phyloP scores from a whole-genome alignment of 2,329 filamentous ascomycete species.

The Lasiodiplodia theobromae region DNA sequence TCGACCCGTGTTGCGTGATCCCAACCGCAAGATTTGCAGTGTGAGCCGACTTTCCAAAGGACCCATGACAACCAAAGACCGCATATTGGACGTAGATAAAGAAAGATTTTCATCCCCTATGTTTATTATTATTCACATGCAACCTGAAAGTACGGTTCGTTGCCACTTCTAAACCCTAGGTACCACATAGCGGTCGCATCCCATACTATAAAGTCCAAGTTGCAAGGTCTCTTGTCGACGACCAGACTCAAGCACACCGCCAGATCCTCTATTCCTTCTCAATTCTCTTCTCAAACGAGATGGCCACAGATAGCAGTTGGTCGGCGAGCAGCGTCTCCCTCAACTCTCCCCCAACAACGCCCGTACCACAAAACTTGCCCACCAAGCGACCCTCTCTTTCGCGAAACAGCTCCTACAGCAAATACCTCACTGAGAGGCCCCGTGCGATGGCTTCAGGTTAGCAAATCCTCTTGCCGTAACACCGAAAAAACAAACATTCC shows the following conservation, averaged over 20 bases:
- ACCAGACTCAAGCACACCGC: not conserved
- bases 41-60: not conserved
- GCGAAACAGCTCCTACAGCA: not conserved
- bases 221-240: not conserved
- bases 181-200: not conserved
- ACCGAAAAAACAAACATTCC: too few relatives aligned
- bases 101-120: not conserved
- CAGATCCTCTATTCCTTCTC: not conserved
- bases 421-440: not conserved
- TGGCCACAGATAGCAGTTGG: not conserved
- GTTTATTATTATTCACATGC: not conserved
- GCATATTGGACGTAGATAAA: not conserved
- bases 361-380: not conserved
- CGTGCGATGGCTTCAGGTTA: slow-evolving; percentile 9
- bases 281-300: not conserved
- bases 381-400: not conserved
- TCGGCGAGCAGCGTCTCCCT: not conserved
- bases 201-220: not conserved
- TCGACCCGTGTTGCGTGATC: not conserved
- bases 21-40: not conserved
- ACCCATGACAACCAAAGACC: not conserved
- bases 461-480: not conserved
- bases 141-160: not conserved
- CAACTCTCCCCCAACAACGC: not conserved
- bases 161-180: slow-evolving; percentile 2